Percentiles rank a stretch among this genome's conserved stretches.
phyloP scores from a whole-genome alignment of 306 rosid species.

The Dryas alaskensis region DNA sequence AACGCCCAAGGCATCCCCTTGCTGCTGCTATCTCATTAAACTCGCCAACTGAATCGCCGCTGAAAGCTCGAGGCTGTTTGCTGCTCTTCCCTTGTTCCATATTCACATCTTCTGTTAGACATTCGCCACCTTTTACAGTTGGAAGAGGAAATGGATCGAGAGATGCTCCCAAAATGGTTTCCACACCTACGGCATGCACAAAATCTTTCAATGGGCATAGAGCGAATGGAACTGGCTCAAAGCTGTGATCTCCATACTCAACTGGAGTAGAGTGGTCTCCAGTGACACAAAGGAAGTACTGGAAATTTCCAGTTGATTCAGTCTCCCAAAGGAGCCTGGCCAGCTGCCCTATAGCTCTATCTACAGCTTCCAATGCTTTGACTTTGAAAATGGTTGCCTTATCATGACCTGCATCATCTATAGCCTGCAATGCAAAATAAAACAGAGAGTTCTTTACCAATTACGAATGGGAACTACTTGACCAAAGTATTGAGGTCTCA shows the following conservation, averaged over 20 bases:
- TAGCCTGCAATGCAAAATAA: slow-evolving; percentile 60
- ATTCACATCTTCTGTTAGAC: slow-evolving; percentile 32
- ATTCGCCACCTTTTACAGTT: slow-evolving; percentile 47
- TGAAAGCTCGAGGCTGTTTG: slow-evolving; percentile 34
- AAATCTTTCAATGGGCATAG: slow-evolving; percentile 73
- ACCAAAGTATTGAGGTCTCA: background rate
- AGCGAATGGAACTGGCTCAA: slow-evolving; percentile 85
- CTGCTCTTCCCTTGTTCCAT: slow-evolving; percentile 35
- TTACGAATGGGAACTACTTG: slow-evolving; percentile 5
- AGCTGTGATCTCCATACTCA: slow-evolving; percentile 98
- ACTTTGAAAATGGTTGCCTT: slow-evolving; percentile 81
- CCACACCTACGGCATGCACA: slow-evolving; percentile 54
- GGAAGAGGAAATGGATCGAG: slow-evolving; percentile 88
- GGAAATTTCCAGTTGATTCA: slow-evolving; percentile 60
- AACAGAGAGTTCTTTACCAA: slow-evolving; percentile 9
- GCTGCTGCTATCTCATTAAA: slow-evolving; percentile 72
- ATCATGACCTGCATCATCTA: slow-evolving; percentile 97
- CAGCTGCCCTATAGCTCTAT: slow-evolving; percentile 76
- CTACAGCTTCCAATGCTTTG: slow-evolving; percentile 84
- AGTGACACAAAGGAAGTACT: slow-evolving; percentile 71
- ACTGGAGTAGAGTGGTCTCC: slow-evolving; percentile 97
- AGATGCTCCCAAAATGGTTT: slow-evolving; percentile 47
- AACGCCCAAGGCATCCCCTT: slow-evolving; percentile 87
- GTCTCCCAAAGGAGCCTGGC: slow-evolving; percentile 87
- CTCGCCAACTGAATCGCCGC: slow-evolving; percentile 72